A percentile compares a stretch with the other conserved stretches of the same genome.
These are phyloP conservation scores for Lentinula sp. DNA, from an alignment of 768 basidiomycete genomes.

Conservation along the genomic window DNA sequence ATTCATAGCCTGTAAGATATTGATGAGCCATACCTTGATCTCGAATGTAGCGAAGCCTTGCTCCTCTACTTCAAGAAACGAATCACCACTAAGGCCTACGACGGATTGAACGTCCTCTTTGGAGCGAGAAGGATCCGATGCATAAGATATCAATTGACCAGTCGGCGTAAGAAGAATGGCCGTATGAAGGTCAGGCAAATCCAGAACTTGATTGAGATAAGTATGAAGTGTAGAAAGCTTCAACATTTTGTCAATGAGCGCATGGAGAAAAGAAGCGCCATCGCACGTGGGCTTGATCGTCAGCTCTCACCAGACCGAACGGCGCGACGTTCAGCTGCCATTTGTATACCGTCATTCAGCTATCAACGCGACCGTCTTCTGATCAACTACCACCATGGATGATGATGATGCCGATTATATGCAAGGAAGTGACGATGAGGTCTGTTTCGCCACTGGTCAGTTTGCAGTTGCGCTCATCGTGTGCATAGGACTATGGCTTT, in stretches of 20 bases:
- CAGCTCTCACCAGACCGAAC: background rate
- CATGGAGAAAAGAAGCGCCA: background rate
- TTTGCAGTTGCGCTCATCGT: constrained; percentile 4
- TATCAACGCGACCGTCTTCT: background rate
- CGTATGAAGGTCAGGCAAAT: constrained; percentile 59
- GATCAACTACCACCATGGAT: constrained; percentile 50
- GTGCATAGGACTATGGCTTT: constrained; percentile 81
- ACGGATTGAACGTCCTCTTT: constrained; percentile 74
- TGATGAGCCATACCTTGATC: constrained; percentile 50
- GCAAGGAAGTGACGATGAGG: constrained; percentile 86
- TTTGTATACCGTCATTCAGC: background rate
- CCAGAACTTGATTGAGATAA: constrained; percentile 56
- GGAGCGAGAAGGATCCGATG: constrained; percentile 43
- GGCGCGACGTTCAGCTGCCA: background rate
- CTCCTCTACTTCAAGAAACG: constrained; percentile 72
- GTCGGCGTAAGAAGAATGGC: constrained; percentile 65
- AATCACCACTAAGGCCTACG: constrained; percentile 66
- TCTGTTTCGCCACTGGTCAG: constrained; percentile 20
- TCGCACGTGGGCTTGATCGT: background rate
- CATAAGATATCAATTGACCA: constrained; percentile 69
- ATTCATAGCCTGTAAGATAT: background rate
- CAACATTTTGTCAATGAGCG: constrained; percentile 44
- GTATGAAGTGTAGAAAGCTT: constrained; percentile 62
- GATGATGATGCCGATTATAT: constrained; percentile 94
- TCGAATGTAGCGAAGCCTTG: constrained; percentile 69